Evolutionary conservation across 2,329 filamentous ascomycete genomes (phyloP), one percentile per base, ranked within the genome.

Genomic region (Alternaria sp.): DNA sequence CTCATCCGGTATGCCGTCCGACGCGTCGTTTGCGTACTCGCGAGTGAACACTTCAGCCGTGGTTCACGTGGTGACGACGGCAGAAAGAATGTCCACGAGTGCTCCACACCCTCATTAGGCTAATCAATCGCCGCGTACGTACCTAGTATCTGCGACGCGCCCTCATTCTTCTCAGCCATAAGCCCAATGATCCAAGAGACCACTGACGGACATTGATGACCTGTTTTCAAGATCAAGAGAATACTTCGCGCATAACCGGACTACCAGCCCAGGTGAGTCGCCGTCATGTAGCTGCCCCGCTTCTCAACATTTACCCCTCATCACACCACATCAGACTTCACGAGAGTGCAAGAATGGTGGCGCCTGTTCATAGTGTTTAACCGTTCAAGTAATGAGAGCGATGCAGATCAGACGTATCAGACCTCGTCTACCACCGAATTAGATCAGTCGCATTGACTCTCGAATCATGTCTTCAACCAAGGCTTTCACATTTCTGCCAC

Each of bases 401-500:
- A 49, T 42, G 53, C 56, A 60, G 58, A 51, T 45, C 40, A 52
- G 11, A 40, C 53, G 3, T 42, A 42, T 28, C 31, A 42, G 36
- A 14, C 28, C 24, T 34, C 3, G 34, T 21, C 26, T 17, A 45
- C 42, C 41, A 39, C 31, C 13, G 48, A 51, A 31, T 39, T 51
- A 64, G 41, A 29, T 37, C 26, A 11, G 36, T 45, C 54, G 44
- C 51, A 31, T 57, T 42, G 23, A 29, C 44, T 11, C 23, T 51
- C 45, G 50, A 28, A 65, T 21, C 54, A 77, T 76, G 74, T 69
- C 73, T 56, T 63, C 72, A 40, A 59, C 64, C 49, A 68, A 72
- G 34, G 73, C 73, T n/a, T 76, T 76, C 55, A 82, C 83, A 41
- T 91, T 94, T 79, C 82, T 94, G 61, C 88, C 90, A 24, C 83